Evolutionary conservation across 78 protist genomes (phyloP).

Genomic region (Trichosphaerium sp.): DNA sequence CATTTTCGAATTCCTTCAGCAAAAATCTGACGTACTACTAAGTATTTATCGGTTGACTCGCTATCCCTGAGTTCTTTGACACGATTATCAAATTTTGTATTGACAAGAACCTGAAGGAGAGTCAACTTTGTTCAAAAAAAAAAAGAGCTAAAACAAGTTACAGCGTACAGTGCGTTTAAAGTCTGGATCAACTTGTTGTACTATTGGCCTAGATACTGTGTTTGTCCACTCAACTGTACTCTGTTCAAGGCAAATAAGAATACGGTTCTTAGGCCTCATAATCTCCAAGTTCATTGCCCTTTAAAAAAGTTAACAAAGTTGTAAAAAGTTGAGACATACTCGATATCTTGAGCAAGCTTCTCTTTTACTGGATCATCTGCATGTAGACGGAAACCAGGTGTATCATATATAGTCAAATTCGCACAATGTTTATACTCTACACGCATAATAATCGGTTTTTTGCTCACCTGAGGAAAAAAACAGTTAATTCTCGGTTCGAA

Average conservation of each 20-base stretch:
- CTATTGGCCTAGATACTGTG: constrained; percentile 49
- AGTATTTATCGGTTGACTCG: constrained; percentile 51
- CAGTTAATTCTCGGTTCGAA: too few relatives aligned
- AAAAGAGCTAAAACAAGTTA: too few relatives aligned
- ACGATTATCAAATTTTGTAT: constrained; percentile 67
- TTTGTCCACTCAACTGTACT: constrained; percentile 57
- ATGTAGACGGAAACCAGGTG: constrained; percentile 26
- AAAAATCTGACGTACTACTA: too few relatives aligned
- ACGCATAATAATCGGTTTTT: constrained; percentile 58
- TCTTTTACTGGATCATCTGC: background rate
- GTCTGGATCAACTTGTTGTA: constrained; percentile 44
- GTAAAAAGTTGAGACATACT: background rate
- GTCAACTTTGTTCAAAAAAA: too few relatives aligned
- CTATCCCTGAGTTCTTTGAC: constrained; percentile 42
- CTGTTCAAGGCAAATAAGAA: constrained; percentile 60
- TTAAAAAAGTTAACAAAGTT: background rate
- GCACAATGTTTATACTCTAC: constrained; percentile 57
- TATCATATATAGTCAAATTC: constrained; percentile 61
- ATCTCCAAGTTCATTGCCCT: constrained; percentile 58
- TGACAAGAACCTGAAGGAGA: constrained; percentile 40
- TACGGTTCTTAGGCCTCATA: constrained; percentile 48
- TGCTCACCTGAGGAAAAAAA: too few relatives aligned
- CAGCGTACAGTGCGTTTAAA: constrained; percentile 18
- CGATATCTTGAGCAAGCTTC: too few relatives aligned
- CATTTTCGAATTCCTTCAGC: too few relatives aligned